These are phyloP conservation scores for Camellia lanceoleosa DNA, from an alignment of 148 eudicot genomes.

Conservation along the genomic window DNA sequence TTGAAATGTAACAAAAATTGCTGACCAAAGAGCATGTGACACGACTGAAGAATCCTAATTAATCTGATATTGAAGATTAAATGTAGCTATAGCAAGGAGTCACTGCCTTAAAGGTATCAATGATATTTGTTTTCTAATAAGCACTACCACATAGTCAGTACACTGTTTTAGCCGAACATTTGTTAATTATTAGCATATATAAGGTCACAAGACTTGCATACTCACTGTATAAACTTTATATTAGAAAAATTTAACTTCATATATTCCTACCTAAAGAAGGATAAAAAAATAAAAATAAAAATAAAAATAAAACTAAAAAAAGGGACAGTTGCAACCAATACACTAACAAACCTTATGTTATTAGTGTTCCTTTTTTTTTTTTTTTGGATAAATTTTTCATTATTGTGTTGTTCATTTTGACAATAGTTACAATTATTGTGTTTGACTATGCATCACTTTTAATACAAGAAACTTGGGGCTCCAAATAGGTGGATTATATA, in stretches of 20 bases:
- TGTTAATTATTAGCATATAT: not conserved
- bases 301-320: too few relatives aligned
- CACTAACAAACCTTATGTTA: not conserved
- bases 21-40: not conserved
- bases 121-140: not conserved
- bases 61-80: not conserved
- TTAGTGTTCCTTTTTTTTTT: not conserved
- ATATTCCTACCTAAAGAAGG: not conserved
- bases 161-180: not conserved
- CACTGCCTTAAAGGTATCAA: not conserved
- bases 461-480: not conserved
- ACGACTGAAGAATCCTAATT: not conserved
- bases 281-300: not conserved
- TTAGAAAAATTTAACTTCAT: not conserved
- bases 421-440: not conserved
- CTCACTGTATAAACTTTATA: not conserved
- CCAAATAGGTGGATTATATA: not conserved
- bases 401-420: not conserved
- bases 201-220: not conserved
- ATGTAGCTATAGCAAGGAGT: not conserved
- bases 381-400: too few relatives aligned
- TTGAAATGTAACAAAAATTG: not conserved
- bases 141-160: not conserved
- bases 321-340: not conserved
- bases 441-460: not conserved